phyloP scores from a whole-genome alignment of 148 eudicot genomes.

The Rhododendron molle region DNA sequence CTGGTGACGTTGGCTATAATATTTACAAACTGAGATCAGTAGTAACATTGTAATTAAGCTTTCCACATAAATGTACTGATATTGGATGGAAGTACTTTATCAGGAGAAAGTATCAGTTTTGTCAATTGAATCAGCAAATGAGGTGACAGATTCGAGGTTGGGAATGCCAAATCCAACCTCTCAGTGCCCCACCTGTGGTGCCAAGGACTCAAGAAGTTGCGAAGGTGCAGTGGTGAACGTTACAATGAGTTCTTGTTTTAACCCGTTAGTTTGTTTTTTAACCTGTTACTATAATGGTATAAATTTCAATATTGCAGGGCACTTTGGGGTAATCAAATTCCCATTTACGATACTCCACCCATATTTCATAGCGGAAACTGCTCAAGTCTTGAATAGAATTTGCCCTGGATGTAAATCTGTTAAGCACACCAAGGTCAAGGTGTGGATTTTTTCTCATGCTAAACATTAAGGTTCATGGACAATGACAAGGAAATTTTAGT shows the following conservation, averaged over 20 bases:
- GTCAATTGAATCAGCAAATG: constrained; percentile 49
- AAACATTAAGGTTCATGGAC: neutral
- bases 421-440: constrained; percentile 56
- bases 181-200: constrained; percentile 78
- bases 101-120: constrained; percentile 67
- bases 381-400: constrained; percentile 74
- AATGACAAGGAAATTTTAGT: neutral
- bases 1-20: neutral
- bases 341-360: constrained; percentile 73
- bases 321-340: constrained; percentile 72
- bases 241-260: neutral
- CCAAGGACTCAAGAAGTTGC: constrained; percentile 49
- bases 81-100: constrained; percentile 7
- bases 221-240: constrained; percentile 52
- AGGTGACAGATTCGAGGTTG: constrained; percentile 73
- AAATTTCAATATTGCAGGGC: constrained; percentile 54
- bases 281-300: neutral
- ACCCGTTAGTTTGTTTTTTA: neutral
- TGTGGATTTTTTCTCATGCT: constrained; percentile 29
- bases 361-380: constrained; percentile 69
- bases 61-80: neutral
- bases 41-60: neutral
- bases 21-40: neutral
- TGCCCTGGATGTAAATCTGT: constrained; percentile 86
- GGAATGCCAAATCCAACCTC: constrained; percentile 73